Evolutionary conservation across 306 rosid genomes (phyloP), one percentile per base, ranked within the genome.

Genomic region (Prunus campanulata): DNA sequence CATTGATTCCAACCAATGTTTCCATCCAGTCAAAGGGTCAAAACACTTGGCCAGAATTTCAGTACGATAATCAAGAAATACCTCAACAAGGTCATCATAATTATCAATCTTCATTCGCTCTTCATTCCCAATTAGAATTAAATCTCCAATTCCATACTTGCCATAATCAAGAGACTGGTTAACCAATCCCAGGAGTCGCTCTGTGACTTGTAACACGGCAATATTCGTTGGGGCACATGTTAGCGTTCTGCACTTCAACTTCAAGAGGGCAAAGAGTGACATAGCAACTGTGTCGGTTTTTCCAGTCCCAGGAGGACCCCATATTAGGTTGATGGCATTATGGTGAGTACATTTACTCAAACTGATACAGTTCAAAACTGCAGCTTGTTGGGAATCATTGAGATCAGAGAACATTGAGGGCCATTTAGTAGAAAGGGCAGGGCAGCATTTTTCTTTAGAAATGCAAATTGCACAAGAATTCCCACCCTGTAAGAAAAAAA

Each of bases 241-340:
- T 10, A 91, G 67, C 49, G 93, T 87, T 77, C 89, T 84, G 64
- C 69, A 75, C 39, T 83, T 76, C 9, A 70, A 49, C 66, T 35
- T 79, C 20, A 84, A 86, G 2, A 88, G 74, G 19, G 73, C 75
- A 27, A 69, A 66, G 8, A 91, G 50, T 19, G 87, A 62, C 22
- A 56, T 72, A 46, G 85, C 91, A 22, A 84, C 82, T 0, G 91
- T 91, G 78, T 87, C 88, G 8, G 96, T 91, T 81, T 88, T 88
- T 1, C 90, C 93, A 2, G 93, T 88, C 15, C 90, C 90, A 0
- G 93, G 96, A 63, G 93, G 93, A 0, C 96, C 96, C 91, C 93
- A 56, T 20, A 20, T 51, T 52, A 12, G 52, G 11, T 3, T 48
- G 44, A 87, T 50, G n/a, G 72, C 49, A 35, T 73, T 74, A 27